Conservation (phyloP, 75 land plant species). For the Cupressus sempervirens region DNA sequence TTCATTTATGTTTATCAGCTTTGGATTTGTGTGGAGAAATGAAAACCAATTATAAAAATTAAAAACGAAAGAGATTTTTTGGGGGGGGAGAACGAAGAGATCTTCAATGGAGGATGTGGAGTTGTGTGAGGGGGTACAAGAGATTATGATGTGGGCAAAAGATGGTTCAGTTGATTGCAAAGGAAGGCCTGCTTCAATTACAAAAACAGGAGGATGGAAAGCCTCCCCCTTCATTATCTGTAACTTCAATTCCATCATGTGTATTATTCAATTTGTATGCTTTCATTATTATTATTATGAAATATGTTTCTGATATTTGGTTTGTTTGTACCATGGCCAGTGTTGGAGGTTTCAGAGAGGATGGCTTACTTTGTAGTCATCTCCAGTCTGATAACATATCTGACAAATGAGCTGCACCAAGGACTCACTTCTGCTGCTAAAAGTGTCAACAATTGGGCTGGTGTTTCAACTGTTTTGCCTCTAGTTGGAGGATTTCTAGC, state of each 20-base stretch:
- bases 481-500: conserved; percentile 22
- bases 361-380: conserved; percentile 18
- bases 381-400: conserved; percentile 21
- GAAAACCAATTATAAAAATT: no score
- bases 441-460: conserved; percentile 28
- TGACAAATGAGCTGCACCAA: conserved; percentile 20
- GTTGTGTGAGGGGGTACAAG: neutral
- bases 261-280: neutral
- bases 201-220: conserved; percentile 60
- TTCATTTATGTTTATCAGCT: no score
- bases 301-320: neutral
- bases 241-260: neutral
- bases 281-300: neutral
- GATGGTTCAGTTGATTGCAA: conserved; percentile 44
- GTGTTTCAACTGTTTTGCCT: conserved; percentile 20
- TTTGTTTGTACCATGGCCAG: conserved; percentile 15
- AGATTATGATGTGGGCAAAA: neutral
- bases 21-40: no score
- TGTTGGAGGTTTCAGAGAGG: conserved; percentile 20
- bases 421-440: conserved; percentile 12
- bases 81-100: neutral
- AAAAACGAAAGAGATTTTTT: no score
- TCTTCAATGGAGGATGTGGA: neutral
- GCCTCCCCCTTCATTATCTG: conserved; percentile 56
- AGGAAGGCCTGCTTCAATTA: conserved; percentile 30